Evolutionary conservation across 306 rosid genomes (phyloP).

Genomic region (Pyrus bretschneideri): DNA sequence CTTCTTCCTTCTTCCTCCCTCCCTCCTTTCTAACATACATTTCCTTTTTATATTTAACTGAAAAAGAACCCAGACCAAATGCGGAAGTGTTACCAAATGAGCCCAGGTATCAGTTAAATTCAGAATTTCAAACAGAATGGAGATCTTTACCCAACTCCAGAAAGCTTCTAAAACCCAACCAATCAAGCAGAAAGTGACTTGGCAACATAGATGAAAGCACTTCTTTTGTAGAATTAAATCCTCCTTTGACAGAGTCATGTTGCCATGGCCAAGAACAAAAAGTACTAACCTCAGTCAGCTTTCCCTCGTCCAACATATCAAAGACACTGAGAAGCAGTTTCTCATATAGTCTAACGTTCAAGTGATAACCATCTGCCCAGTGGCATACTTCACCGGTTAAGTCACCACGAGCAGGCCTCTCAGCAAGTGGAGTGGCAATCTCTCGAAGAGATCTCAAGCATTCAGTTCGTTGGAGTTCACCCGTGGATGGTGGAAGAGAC

Average conservation of each 20-base stretch:
- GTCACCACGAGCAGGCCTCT: slow-evolving; percentile 98
- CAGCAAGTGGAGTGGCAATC: slow-evolving; percentile 75
- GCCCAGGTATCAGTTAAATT: neutral
- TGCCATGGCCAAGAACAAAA: slow-evolving; percentile 20
- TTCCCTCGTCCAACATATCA: slow-evolving; percentile 96
- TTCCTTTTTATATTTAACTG: neutral
- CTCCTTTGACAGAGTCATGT: slow-evolving; percentile 10
- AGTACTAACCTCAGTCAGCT: slow-evolving; percentile 78
- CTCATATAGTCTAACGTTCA: slow-evolving; percentile 86
- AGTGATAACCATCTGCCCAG: slow-evolving; percentile 96
- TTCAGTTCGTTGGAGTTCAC: slow-evolving; percentile 91
- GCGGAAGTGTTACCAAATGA: neutral
- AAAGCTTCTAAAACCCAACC: slow-evolving; percentile 3
- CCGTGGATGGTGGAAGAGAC: slow-evolving; percentile 77
- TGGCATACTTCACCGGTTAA: slow-evolving; percentile 98
- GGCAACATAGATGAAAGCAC: slow-evolving; percentile 1
- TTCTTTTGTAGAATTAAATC: slow-evolving; percentile 13
- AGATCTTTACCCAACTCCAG: neutral
- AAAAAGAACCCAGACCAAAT: neutral
- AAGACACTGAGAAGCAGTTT: slow-evolving; percentile 86
- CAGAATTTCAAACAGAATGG: neutral
- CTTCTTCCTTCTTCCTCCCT: neutral
- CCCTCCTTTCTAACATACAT: neutral
- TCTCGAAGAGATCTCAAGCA: slow-evolving; percentile 88
- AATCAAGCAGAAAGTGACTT: neutral